Evolutionary conservation across 2,329 filamentous ascomycete genomes (phyloP).

Genomic region (Aureobasidium sp.): DNA sequence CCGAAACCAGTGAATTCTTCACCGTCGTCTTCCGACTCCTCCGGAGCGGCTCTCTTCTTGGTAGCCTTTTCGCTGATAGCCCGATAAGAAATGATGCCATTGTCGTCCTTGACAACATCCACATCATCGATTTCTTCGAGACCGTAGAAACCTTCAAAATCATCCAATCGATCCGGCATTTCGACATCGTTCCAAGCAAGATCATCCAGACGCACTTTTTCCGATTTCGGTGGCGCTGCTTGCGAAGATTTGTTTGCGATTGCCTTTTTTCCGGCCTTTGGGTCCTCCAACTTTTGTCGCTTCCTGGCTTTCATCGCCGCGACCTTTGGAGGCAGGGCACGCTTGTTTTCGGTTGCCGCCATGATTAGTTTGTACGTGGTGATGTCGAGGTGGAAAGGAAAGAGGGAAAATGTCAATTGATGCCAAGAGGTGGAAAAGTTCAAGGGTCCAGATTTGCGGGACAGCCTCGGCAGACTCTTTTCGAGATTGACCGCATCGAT

Average conservation of each 20-base stretch:
- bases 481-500: not conserved
- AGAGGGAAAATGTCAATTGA: not conserved
- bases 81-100: constrained; percentile 40
- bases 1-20: constrained; percentile 60
- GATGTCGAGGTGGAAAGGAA: not conserved
- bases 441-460: constrained; percentile 8
- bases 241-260: constrained; percentile 9
- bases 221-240: constrained; percentile 8
- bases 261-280: constrained; percentile 10
- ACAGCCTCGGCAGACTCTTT: constrained; percentile 3
- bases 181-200: constrained; percentile 56
- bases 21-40: constrained; percentile 28
- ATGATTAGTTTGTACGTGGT: not conserved
- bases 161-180: constrained; percentile 67
- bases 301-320: constrained; percentile 34
- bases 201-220: constrained; percentile 39
- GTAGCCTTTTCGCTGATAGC: constrained; percentile 23
- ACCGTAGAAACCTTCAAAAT: constrained; percentile 89
- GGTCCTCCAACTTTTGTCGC: constrained; percentile 31
- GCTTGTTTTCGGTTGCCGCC: constrained; percentile 24
- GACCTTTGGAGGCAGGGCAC: constrained; percentile 30
- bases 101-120: constrained; percentile 57
- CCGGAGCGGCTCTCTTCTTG: constrained; percentile 18
- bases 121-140: constrained; percentile 89
- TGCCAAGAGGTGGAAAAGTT: constrained; percentile 9